Evolutionary conservation across 2,329 filamentous ascomycete genomes (phyloP).

Genomic region (Nemania abortiva): DNA sequence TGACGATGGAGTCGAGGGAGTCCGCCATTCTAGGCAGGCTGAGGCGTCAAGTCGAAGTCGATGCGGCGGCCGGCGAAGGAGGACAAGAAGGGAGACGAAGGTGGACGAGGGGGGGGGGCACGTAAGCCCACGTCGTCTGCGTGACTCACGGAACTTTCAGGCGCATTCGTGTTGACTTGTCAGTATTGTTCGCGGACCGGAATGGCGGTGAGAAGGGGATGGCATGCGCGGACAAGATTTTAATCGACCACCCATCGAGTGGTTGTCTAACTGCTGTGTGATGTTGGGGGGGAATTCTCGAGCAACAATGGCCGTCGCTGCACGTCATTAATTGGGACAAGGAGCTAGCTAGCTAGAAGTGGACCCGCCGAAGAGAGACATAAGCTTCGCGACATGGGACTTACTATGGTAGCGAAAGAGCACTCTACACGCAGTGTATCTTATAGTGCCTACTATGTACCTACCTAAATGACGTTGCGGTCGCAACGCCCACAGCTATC

Average conservation of each 20-base stretch:
- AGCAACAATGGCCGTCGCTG: slow-evolving; percentile 15
- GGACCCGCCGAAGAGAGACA: too few species aligned
- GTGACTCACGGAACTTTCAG: slow-evolving; percentile 25
- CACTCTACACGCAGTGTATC: too few species aligned
- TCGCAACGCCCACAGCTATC: too few species aligned
- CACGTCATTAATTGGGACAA: slow-evolving; percentile 33
- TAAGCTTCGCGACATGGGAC: not conserved
- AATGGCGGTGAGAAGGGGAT: slow-evolving; percentile 35
- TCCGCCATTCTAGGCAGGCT: slow-evolving; percentile 65
- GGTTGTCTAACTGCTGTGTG: slow-evolving; percentile 30
- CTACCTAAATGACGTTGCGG: too few species aligned
- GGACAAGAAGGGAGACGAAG: not conserved
- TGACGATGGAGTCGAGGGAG: slow-evolving; percentile 88
- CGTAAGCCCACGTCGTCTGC: slow-evolving; percentile 39
- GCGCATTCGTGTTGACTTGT: slow-evolving; percentile 30
- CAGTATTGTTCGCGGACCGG: slow-evolving; percentile 26
- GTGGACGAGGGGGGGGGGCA: slow-evolving; percentile 21
- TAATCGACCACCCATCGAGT: slow-evolving; percentile 12
- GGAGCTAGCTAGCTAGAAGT: not conserved
- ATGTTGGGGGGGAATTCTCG: slow-evolving; percentile 1
- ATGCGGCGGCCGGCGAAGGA: slow-evolving; percentile 28
- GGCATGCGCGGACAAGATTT: slow-evolving; percentile 7
- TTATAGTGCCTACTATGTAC: too few species aligned
- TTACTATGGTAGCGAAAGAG: not conserved
- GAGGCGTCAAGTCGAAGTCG: slow-evolving; percentile 13